Base-by-base conservation (phyloP, 2,329 filamentous ascomycete genomes). In the Monilinia vaccinii-corymbosi region DNA sequence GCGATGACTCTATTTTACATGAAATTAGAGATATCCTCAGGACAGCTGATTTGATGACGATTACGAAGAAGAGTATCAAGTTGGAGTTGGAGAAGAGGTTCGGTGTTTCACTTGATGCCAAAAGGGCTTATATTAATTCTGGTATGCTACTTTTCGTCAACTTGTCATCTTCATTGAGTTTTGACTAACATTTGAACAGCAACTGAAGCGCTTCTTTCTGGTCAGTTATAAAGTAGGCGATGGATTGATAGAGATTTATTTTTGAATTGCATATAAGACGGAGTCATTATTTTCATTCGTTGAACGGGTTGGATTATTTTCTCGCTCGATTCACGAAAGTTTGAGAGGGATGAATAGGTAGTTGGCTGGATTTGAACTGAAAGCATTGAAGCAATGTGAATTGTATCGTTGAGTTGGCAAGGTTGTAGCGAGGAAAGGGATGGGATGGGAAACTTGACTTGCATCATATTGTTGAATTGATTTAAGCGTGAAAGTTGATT, bases 61-160 rank as follows among this genome's bases (percentile, higher is more conserved):
- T 99, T 47, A 99, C 94, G 66, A 99, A 99, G 85, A 99, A 99
- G 84, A 91, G 89, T 69, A 89, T 99, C 75, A 97, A 97, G 81
- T 77, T 83, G 67, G 94, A 99, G 77, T 77, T 99, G 61, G 94
- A 99, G 80, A 84, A 85, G 70, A 83, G 92, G 64, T 99, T 99
- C 71, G 89, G 89, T 63, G 86, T 96, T 64, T 83, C 86, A 61
- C 81, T 99, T 61, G 92, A 97, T 72, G 79, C 85, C 58, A 95
- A 90, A 81, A 87, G 92, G 75, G 85, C 89, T 61, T 99, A 97
- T 75, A 97, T 99, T 72, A 92, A 91, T 74, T 91, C 86, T 77
- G 89, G 89, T 93, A 85, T 76, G 87, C 16, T 23, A 42, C 25
- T 25, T 51, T 44, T 25, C 34, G 28, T 49, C 14, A 16, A 16